Base-by-base conservation (phyloP, 2,329 filamentous ascomycete genomes). In the Claviceps pazoutovae region DNA sequence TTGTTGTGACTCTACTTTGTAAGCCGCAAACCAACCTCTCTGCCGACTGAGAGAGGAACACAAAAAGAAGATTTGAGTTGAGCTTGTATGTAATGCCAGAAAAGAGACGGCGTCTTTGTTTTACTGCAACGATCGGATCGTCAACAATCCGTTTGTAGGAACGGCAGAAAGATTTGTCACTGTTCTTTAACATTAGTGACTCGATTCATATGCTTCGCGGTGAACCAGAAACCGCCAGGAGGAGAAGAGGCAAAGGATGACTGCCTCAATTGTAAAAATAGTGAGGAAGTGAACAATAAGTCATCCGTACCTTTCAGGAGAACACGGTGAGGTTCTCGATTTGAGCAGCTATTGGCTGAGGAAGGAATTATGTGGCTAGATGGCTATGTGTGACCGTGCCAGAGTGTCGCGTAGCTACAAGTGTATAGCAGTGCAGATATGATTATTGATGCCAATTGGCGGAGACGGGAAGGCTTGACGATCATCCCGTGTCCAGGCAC, bases 361-460 rank as follows among this genome's bases (percentile, higher is more conserved):
- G 26, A 30, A 30, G 8, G 8, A 9, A 30, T 30, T 26, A 8
- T 26, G 26, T 8, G 26, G 26, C 23, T 26, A 26, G 8, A 30
- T 9, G 8, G 42, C 42, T 23, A 16, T 19, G 14, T 17, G 8
- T 23, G 17, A 13, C 16, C 26, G 16, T 9, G 21, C n/a, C n/a
- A 36, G 17, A 37, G 43, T 39, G 44, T 48, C 21, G 43, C 43
- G 46, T 41, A 23, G 19, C 16, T 23, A 44, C 19, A 51, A 43
- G 46, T 49, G 46, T 54, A 42, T 46, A 39, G 42, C 42, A 39
- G 21, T 23, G 49, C 6, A 26, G n/a, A 45, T 45, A 43, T 30
- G 17, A 13, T 26, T 46, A 2, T 44, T 17, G 47, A 39, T 36
- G 45, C 45, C 54, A 51, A 55, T 51, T 51, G 47, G 46, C 46